Conservation (phyloP, 306 rosid species). For the Morella rubra region DNA sequence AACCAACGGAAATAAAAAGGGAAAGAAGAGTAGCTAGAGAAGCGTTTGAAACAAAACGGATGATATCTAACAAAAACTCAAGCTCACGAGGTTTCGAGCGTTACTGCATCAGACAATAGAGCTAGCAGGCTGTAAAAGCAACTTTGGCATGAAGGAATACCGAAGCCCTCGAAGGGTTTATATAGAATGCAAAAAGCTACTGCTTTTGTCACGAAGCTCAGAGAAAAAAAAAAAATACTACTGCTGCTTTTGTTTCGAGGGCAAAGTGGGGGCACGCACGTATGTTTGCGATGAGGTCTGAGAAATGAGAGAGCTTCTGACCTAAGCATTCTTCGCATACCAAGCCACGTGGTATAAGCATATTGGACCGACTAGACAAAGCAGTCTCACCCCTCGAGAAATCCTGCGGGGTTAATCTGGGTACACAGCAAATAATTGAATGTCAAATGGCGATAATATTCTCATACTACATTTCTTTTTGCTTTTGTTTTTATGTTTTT, state of each 20-base stretch:
- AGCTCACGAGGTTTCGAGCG: neutral
- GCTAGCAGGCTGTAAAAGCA: neutral
- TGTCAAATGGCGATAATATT: too few relatives aligned
- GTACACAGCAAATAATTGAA: neutral
- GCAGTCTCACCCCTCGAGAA: neutral
- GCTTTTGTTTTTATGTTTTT: neutral
- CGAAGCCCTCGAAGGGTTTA: conserved; percentile 23
- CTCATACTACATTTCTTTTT: neutral
- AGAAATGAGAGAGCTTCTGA: conserved; percentile 5
- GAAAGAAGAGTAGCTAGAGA: neutral
- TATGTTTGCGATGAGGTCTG: neutral
- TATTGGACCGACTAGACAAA: neutral
- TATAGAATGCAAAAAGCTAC: conserved; percentile 20
- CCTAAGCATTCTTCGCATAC: neutral
- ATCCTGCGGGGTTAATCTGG: neutral
- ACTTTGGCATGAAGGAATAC: conserved; percentile 34
- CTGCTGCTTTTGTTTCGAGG: too few relatives aligned
- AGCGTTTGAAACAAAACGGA: conserved; percentile 1
- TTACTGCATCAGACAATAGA: too few relatives aligned
- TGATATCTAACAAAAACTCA: neutral
- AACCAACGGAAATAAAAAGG: neutral
- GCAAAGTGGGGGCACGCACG: neutral
- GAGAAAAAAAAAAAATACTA: too few relatives aligned
- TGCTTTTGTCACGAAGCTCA: conserved; percentile 7
- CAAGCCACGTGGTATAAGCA: neutral